Evolutionary conservation across 768 basidiomycete species (phyloP).

Genomic region (Boletus subcaerulescens): DNA sequence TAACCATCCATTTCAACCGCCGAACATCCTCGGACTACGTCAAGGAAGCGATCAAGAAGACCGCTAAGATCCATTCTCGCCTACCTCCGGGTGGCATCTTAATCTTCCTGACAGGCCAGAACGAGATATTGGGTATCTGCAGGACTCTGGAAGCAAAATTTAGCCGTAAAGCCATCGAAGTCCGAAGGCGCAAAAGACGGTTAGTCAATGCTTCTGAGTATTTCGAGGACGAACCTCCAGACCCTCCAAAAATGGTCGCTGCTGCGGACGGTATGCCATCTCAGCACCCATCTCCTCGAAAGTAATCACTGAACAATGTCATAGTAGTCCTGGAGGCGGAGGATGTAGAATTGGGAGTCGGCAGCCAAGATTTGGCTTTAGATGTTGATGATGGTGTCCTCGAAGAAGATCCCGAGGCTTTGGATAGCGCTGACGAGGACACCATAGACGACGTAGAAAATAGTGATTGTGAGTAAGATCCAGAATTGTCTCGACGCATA

Average conservation of each 20-base stretch:
- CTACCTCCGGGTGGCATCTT: slow-evolving; percentile 92
- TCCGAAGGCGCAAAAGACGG: slow-evolving; percentile 41
- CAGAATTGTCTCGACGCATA: slow-evolving; percentile 1
- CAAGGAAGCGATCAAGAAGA: slow-evolving; percentile 85
- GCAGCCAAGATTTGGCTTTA: slow-evolving; percentile 50
- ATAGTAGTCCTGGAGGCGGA: slow-evolving; percentile 77
- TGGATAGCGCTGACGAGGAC: slow-evolving; percentile 72
- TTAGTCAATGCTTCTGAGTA: slow-evolving; percentile 25
- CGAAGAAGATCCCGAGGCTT: slow-evolving; percentile 69
- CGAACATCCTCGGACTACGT: slow-evolving; percentile 87
- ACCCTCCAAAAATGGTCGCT: slow-evolving; percentile 14
- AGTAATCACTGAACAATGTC: neutral
- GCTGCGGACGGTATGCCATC: slow-evolving; percentile 16
- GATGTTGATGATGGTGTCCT: slow-evolving; percentile 63
- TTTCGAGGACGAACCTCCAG: slow-evolving; percentile 26
- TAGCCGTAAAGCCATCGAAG: slow-evolving; percentile 59
- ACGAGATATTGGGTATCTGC: slow-evolving; percentile 87
- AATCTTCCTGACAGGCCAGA: slow-evolving; percentile 93
- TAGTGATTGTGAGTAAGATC: slow-evolving; percentile 51
- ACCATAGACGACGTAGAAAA: slow-evolving; percentile 56
- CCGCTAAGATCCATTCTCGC: slow-evolving; percentile 86
- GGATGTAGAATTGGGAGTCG: slow-evolving; percentile 67
- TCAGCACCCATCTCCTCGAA: neutral
- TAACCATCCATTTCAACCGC: slow-evolving; percentile 91
- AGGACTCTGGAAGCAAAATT: slow-evolving; percentile 77